A percentile compares a stretch with the other conserved stretches of the same genome.
Conservation (phyloP, 345 rosid species). For the Hypericum perforatum region DNA sequence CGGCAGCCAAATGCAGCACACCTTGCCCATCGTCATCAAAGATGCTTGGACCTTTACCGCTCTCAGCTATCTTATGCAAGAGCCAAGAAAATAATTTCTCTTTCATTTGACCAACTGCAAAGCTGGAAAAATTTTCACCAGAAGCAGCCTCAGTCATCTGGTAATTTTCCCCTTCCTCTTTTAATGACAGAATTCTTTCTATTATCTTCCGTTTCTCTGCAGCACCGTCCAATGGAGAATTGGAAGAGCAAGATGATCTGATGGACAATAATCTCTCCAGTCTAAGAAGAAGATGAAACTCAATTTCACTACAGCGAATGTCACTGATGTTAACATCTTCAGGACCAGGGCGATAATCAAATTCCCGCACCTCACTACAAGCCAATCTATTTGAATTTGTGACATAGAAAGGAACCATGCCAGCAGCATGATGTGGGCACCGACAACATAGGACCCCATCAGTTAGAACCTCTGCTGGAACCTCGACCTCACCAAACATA, state of each 20-base stretch:
- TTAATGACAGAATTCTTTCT: constrained; percentile 52
- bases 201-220: constrained; percentile 41
- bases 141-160: constrained; percentile 34
- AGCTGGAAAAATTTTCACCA: constrained; percentile 23
- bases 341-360: constrained; percentile 47
- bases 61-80: constrained; percentile 57
- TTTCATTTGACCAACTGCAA: constrained; percentile 55
- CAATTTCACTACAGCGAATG: constrained; percentile 13
- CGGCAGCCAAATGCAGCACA: constrained; percentile 86
- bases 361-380: constrained; percentile 94
- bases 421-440: constrained; percentile 57
- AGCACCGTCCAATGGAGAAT: constrained; percentile 13
- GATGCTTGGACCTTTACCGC: constrained; percentile 81
- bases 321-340: constrained; percentile 22
- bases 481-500: constrained; percentile 98
- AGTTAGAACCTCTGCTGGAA: constrained; percentile 72
- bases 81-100: constrained; percentile 78
- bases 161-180: constrained; percentile 44
- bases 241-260: constrained; percentile 19
- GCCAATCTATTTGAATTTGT: constrained; percentile 88
- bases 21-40: constrained; percentile 90
- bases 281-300: constrained; percentile 41
- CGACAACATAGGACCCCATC: constrained; percentile 71
- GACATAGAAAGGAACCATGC: constrained; percentile 80
- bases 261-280: constrained; percentile 54